Base-by-base conservation (phyloP, 2,329 filamentous ascomycete genomes). In the Dactylellina drechsleri region DNA sequence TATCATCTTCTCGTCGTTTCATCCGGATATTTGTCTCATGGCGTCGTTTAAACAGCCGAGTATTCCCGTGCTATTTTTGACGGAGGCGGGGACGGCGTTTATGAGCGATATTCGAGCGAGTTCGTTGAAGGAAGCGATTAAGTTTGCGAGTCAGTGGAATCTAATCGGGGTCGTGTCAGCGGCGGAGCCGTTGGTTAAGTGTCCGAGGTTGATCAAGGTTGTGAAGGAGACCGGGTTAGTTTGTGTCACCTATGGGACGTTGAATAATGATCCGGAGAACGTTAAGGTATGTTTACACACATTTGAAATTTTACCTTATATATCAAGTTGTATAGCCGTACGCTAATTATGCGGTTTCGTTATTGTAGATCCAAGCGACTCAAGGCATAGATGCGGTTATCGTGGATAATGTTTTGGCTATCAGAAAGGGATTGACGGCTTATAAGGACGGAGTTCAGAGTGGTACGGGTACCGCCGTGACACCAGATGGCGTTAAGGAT, bases 361-460 rank as follows among this genome's bases (percentile, higher is more conserved):
- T n/a, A 77, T 59, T 78, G 78, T 80, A 93, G 89, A 84, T 90
- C 77, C 95, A 99, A 89, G 92, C 96, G 8, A 91, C 92, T 65
- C 92, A 97, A 82, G 94, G 95, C 56, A 97, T 99, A 76, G 95
- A 99, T 81, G 95, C 95, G 0, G 94, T 99, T 64, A 99, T 99
- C 80, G 95, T 98, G 13, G 95, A 99, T 81, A 95, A 89, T 76
- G 94, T 99, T 2, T 87, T 98, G 31, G 92, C 92, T 47, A 97
- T 99, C 78, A 89, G 94, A 54, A 93, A 97, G 82, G 94, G 92
- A 0, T 86, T 99, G 76, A 95, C 92, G 40, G 52, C 72, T 28
- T 66, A 74, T 23, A 71, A 66, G 36, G 66, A 77, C 18, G 72
- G 67, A 12, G 41, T 54, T 64, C 36, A 62, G 73, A 60, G 65